Base-by-base conservation (phyloP, 306 rosid species). In the Astragalus glycyphyllos region DNA sequence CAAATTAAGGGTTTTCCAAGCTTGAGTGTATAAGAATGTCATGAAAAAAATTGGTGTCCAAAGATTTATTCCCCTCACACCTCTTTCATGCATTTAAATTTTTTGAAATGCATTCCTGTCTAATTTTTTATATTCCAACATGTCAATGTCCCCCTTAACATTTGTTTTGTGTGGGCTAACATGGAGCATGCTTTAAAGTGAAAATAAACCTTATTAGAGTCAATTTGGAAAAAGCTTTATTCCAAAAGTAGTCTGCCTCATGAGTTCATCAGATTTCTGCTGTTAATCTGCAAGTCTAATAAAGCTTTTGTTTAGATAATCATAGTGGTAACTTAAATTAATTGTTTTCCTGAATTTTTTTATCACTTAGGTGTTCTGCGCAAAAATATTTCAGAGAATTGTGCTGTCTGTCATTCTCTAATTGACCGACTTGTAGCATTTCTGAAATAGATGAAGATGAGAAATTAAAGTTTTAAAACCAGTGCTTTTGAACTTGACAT, bases 81-180 rank as follows among this genome's bases (percentile, higher is more conserved):
- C 11, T 44, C 20, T 31, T 45, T 71, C 42, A 8, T 8, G 1
- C 13, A 13, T 60, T 60, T 9, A n/a, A 26, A 13, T 45, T 37
- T 0, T 38, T 59, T 73, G 62, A 73, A 49, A 60, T 14, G 77
- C 51, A n/a, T 48, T 20, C 8, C 12, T 46, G n/a, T 47, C 58
- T 32, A 7, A 16, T 32, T 62, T n/a, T n/a, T n/a, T n/a, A n/a
- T n/a, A n/a, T n/a, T n/a, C n/a, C n/a, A n/a, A n/a, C n/a, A n/a
- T n/a, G n/a, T n/a, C n/a, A n/a, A n/a, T n/a, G n/a, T n/a, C n/a
- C n/a, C n/a, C n/a, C n/a, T n/a, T n/a, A n/a, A n/a, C n/a, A n/a
- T n/a, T n/a, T n/a, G n/a, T n/a, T n/a, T n/a, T n/a, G n/a, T n/a
- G n/a, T n/a, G n/a, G 48, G 38, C 15, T n/a, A 17, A 48, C 37